These are phyloP conservation scores for Moelleriella libera DNA, from an alignment of 2,329 filamentous ascomycete genomes.

Conservation along the genomic window DNA sequence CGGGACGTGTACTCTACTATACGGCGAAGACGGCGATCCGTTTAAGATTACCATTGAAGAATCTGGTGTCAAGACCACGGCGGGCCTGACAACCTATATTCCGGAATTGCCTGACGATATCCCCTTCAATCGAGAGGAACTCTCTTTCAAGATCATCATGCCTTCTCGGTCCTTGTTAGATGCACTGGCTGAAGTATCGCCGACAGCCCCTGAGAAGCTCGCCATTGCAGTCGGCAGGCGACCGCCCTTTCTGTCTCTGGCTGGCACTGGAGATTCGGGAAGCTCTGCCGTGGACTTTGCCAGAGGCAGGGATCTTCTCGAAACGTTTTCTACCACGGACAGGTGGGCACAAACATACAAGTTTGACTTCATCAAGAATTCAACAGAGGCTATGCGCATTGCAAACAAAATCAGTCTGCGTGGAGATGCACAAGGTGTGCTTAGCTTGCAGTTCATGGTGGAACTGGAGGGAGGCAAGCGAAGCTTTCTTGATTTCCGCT, in stretches of 20 bases:
- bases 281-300: conserved; percentile 54
- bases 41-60: conserved; percentile 81
- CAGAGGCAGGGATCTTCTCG: conserved; percentile 51
- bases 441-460: conserved; percentile 94
- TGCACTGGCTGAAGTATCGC: conserved; percentile 53
- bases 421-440: conserved; percentile 74
- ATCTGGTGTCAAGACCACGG: conserved; percentile 74
- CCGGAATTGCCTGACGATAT: conserved; percentile 66
- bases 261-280: conserved; percentile 42
- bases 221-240: conserved; percentile 50
- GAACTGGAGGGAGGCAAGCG: conserved; percentile 58
- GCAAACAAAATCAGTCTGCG: conserved; percentile 87
- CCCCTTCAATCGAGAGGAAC: conserved; percentile 66
- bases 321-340: conserved; percentile 54
- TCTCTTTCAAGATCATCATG: conserved; percentile 93
- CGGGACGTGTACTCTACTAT: conserved; percentile 75
- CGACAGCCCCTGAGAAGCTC: conserved; percentile 58
- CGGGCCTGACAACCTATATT: conserved; percentile 79
- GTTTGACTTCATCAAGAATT: conserved; percentile 74
- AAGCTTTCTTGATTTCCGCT: conserved; percentile 71
- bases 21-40: conserved; percentile 58
- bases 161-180: conserved; percentile 60
- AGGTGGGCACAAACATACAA: conserved; percentile 63
- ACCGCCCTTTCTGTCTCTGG: conserved; percentile 62
- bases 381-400: conserved; percentile 81